These are phyloP conservation scores for Thalassiosira oceanica DNA, from an alignment of 352 stramenopile genomes.

Conservation along the genomic window DNA sequence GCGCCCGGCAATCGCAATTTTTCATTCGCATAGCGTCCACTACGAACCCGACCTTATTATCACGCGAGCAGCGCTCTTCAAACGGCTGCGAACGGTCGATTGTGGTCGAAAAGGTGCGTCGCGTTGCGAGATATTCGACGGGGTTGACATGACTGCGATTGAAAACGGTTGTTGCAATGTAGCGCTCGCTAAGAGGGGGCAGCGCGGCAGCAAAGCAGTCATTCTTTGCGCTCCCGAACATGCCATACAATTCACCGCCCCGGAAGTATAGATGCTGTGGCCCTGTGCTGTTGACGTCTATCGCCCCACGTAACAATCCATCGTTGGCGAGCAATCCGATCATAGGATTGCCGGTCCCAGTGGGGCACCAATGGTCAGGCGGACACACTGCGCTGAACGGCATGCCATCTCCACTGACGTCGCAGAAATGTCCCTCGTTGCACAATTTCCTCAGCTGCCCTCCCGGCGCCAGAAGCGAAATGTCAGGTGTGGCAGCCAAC, in stretches of 20 bases:
- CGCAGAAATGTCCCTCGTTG: slow-evolving; percentile 87
- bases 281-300: not conserved
- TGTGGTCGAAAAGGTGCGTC: slow-evolving; percentile 31
- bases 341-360: slow-evolving; percentile 87
- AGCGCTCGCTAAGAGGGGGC: slow-evolving; percentile 38
- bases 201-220: slow-evolving; percentile 83
- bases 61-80: slow-evolving; percentile 82
- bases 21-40: slow-evolving; percentile 85
- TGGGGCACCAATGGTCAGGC: slow-evolving; percentile 92
- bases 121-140: slow-evolving; percentile 52
- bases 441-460: slow-evolving; percentile 89
- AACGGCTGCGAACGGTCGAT: slow-evolving; percentile 45
- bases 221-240: slow-evolving; percentile 89
- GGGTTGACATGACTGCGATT: slow-evolving; percentile 78
- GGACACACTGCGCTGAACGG: slow-evolving; percentile 85
- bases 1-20: slow-evolving; percentile 89
- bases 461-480: slow-evolving; percentile 84
- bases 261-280: slow-evolving; percentile 86
- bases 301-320: slow-evolving; percentile 70
- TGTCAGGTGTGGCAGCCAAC: slow-evolving; percentile 91
- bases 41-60: slow-evolving; percentile 92
- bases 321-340: slow-evolving; percentile 89
- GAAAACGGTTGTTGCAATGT: slow-evolving; percentile 76
- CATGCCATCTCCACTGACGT: slow-evolving; percentile 83
- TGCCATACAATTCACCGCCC: slow-evolving; percentile 84